A percentile compares a stretch with the other conserved stretches of the same genome.
These are phyloP conservation scores for Gypsophila paniculata DNA, from an alignment of 179 eudicot species.

Conservation along the genomic window DNA sequence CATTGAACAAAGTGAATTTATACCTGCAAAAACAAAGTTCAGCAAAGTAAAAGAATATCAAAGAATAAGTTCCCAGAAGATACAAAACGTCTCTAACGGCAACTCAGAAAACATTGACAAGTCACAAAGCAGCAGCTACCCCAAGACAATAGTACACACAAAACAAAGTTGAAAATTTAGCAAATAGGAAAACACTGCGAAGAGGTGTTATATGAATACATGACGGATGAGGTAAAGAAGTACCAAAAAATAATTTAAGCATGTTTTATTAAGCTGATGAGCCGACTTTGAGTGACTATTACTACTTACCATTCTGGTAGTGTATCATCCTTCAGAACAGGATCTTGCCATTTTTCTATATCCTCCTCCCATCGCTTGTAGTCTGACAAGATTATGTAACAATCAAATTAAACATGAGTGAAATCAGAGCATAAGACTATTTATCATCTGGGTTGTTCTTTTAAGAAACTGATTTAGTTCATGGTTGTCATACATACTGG, in stretches of 20 bases:
- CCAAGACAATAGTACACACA: neutral
- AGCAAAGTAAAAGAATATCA: neutral
- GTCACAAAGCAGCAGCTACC: slow-evolving; percentile 9
- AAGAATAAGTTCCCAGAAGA: neutral
- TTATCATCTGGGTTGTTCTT: neutral
- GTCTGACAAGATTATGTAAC: slow-evolving; percentile 41
- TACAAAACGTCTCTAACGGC: slow-evolving; percentile 1
- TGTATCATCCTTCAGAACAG: slow-evolving; percentile 72
- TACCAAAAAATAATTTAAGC: neutral
- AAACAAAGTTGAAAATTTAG: neutral
- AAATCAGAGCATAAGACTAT: neutral
- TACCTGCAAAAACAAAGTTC: slow-evolving; percentile 56
- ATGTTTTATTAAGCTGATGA: slow-evolving; percentile 2
- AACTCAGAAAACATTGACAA: neutral
- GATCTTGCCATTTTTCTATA: slow-evolving; percentile 95
- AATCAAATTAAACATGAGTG: neutral
- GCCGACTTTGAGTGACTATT: neutral
- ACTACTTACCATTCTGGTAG: slow-evolving; percentile 86
- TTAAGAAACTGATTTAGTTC: neutral
- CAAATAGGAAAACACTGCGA: neutral
- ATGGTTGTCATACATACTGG: slow-evolving; percentile 48
- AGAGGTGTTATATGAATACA: neutral
- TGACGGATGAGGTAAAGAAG: neutral
- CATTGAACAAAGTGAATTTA: slow-evolving; percentile 86
- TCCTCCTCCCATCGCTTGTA: slow-evolving; percentile 98